A percentile compares a stretch with the other conserved stretches of the same genome.
phyloP scores from a whole-genome alignment of 305 asterid species.

The Solanum hybrid region DNA sequence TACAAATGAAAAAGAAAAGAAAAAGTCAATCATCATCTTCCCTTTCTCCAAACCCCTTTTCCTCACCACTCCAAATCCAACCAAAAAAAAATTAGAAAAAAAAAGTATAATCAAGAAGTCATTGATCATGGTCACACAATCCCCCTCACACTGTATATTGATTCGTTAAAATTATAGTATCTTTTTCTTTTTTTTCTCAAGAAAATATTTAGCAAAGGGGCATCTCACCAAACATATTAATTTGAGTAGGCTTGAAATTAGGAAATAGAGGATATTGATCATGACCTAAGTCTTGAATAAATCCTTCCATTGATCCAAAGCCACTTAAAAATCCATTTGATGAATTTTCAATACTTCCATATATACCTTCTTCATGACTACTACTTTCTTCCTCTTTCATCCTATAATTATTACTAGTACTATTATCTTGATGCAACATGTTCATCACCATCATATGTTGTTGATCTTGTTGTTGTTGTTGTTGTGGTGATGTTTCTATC shows the following conservation, averaged over 20 bases:
- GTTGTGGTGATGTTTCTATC: constrained; percentile 10
- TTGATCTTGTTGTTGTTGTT: constrained; percentile 7
- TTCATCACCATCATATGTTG: neutral
- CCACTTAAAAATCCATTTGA: constrained; percentile 26
- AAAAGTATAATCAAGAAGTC: neutral
- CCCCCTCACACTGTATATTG: neutral
- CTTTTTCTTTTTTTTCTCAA: neutral
- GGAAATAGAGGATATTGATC: constrained; percentile 34
- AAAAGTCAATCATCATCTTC: neutral
- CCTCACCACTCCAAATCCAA: neutral
- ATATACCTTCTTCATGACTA: constrained; percentile 20
- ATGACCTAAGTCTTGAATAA: constrained; percentile 30
- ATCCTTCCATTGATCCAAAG: constrained; percentile 31
- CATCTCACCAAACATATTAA: constrained; percentile 42
- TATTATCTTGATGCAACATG: constrained; percentile 17
- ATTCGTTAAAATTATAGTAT: neutral
- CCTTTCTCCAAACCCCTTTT: neutral
- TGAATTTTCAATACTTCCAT: constrained; percentile 7
- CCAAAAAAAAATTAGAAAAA: neutral
- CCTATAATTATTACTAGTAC: neutral
- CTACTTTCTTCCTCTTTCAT: constrained; percentile 24
- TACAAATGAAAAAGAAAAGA: neutral
- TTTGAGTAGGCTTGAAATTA: constrained; percentile 29
- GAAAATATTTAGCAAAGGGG: constrained; percentile 22
- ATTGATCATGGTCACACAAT: neutral